Percentiles rank a stretch among this genome's conserved stretches.
Evolutionary conservation across 352 stramenopile genomes (phyloP).

Genomic region (Phytophthora sp.): DNA sequence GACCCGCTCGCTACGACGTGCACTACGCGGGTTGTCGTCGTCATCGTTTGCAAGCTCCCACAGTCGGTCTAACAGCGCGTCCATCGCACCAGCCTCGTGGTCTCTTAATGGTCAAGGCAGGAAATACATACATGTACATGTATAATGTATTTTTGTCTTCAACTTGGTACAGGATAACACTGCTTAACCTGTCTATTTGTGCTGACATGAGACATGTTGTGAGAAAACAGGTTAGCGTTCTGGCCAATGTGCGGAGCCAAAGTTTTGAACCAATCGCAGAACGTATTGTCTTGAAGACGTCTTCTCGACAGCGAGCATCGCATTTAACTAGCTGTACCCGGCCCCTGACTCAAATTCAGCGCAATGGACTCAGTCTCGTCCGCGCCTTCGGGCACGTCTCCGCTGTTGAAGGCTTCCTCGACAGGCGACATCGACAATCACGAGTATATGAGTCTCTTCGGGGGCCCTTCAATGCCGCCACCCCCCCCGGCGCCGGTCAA

Average conservation of each 20-base stretch:
- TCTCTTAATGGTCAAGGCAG: background rate
- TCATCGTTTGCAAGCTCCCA: conserved; percentile 45
- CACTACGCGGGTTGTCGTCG: conserved; percentile 15
- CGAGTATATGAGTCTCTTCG: conserved; percentile 33
- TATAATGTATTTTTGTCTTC: conserved; percentile 2
- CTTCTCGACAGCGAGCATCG: no score
- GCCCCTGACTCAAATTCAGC: conserved; percentile 14
- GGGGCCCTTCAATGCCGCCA: conserved; percentile 1
- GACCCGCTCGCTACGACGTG: conserved; percentile 27
- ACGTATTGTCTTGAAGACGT: no score
- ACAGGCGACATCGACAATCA: conserved; percentile 29
- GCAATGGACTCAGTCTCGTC: conserved; percentile 16
- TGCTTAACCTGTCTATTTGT: no score
- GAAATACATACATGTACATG: background rate
- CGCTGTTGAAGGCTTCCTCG: conserved; percentile 27
- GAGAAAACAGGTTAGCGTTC: no score
- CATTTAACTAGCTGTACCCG: conserved; percentile 4
- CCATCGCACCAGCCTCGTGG: conserved; percentile 39
- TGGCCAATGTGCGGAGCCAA: no score
- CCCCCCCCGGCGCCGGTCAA: conserved; percentile 30
- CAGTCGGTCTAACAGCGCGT: conserved; percentile 52
- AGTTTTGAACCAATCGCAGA: no score
- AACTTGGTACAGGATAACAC: no score
- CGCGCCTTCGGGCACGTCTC: conserved; percentile 2
- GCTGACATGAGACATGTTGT: no score